A percentile compares a stretch with the other conserved stretches of the same genome.
These are phyloP conservation scores for Samsoniella hepiali DNA, from an alignment of 2,329 filamentous ascomycete species.

Conservation along the genomic window DNA sequence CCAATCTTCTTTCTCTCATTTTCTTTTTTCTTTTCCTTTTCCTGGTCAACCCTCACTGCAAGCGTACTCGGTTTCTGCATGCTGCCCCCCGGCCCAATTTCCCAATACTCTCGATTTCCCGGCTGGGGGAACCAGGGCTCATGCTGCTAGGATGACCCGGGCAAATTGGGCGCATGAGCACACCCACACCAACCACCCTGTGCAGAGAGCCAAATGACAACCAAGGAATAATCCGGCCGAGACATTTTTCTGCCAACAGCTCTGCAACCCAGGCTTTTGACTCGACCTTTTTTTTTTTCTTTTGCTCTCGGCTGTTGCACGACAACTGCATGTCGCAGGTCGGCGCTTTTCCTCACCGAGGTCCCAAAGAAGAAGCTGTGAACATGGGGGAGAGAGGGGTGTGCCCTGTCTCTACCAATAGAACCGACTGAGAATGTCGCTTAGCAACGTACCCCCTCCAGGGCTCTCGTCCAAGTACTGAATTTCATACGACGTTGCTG, in stretches of 20 bases:
- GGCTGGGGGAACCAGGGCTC: too few relatives aligned
- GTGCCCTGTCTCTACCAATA: background rate
- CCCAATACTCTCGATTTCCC: background rate
- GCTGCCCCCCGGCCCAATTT: background rate
- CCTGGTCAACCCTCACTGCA: too few relatives aligned
- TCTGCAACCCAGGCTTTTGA: background rate
- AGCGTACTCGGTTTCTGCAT: too few relatives aligned
- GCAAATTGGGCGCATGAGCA: conserved; percentile 6
- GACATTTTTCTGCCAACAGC: background rate
- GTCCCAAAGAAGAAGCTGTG: background rate
- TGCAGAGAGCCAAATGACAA: too few relatives aligned
- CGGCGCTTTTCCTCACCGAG: background rate
- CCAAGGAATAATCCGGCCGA: conserved; percentile 5
- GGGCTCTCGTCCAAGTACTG: too few relatives aligned
- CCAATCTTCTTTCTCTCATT: background rate
- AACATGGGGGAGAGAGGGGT: background rate
- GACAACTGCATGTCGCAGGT: too few relatives aligned
- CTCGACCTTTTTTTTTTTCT: background rate
- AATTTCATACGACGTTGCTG: background rate
- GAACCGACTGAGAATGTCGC: background rate
- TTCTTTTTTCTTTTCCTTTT: background rate
- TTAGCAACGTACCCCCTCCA: background rate
- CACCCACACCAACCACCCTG: too few relatives aligned
- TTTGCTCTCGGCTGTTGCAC: background rate
- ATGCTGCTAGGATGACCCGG: background rate